Evolutionary conservation across 306 rosid species (phyloP).

Genomic region (Fagus crenata): DNA sequence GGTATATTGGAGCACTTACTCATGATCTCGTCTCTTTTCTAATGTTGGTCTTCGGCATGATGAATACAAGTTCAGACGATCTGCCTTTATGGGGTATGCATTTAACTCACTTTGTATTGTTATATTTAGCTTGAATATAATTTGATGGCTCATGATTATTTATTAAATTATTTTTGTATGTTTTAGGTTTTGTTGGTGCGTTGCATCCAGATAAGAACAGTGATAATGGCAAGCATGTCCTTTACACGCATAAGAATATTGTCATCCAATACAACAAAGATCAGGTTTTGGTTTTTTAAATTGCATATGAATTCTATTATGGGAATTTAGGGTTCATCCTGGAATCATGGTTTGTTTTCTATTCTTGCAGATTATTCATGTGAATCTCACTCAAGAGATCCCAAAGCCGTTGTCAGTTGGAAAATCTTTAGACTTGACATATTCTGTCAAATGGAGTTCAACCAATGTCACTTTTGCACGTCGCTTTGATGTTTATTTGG

Average conservation of each 20-base stretch:
- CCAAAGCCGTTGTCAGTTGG: slow-evolving; percentile 75
- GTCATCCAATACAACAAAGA: slow-evolving; percentile 78
- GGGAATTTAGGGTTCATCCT: slow-evolving; percentile 27
- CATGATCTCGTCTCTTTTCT: slow-evolving; percentile 22
- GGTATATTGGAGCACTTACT: slow-evolving; percentile 40
- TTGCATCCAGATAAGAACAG: slow-evolving; percentile 73
- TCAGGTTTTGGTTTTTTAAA: slow-evolving; percentile 60
- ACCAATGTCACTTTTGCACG: slow-evolving; percentile 81
- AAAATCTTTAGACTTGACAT: slow-evolving; percentile 71
- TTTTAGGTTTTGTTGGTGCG: slow-evolving; percentile 90
- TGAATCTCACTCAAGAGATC: slow-evolving; percentile 77
- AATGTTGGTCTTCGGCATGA: slow-evolving; percentile 43
- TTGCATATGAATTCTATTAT: slow-evolving; percentile 14
- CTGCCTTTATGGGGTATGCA: slow-evolving; percentile 96
- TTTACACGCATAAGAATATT: slow-evolving; percentile 79
- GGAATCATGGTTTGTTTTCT: slow-evolving; percentile 26
- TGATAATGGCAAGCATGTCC: slow-evolving; percentile 80
- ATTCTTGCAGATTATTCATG: slow-evolving; percentile 82
- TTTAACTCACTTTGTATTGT: slow-evolving; percentile 24
- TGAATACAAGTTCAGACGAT: slow-evolving; percentile 71
- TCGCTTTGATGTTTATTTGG: slow-evolving; percentile 93
- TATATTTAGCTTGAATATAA: slow-evolving; percentile 24
- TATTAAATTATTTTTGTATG: slow-evolving; percentile 21
- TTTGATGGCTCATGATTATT: slow-evolving; percentile 25
- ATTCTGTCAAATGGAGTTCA: slow-evolving; percentile 81